Conservation (phyloP, 768 basidiomycete genomes). For the Phlebiopsis flavidoalba region DNA sequence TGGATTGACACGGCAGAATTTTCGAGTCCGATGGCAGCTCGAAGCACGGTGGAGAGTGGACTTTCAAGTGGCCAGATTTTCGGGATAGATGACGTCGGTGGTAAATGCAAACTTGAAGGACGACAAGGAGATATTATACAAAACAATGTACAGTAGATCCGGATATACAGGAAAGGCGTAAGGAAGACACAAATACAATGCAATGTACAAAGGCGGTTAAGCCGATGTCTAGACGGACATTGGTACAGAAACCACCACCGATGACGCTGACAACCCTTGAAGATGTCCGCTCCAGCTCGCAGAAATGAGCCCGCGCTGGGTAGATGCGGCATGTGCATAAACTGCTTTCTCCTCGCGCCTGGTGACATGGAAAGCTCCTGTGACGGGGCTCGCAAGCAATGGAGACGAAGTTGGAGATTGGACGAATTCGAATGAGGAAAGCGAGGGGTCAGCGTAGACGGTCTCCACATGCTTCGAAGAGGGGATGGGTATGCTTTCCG, state of each 20-base stretch:
- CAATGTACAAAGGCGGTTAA: not conserved
- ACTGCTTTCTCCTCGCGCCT: not conserved
- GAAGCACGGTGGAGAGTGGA: too few species aligned
- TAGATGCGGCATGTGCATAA: constrained; percentile 13
- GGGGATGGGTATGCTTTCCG: not conserved
- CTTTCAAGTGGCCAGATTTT: too few species aligned
- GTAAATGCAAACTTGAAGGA: too few species aligned
- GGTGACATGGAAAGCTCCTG: not conserved
- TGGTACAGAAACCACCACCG: constrained; percentile 12
- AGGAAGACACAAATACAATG: not conserved
- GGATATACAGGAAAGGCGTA: not conserved
- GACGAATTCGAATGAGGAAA: not conserved
- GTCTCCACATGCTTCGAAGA: not conserved
- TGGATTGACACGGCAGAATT: too few species aligned
- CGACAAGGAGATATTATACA: not conserved
- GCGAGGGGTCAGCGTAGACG: not conserved
- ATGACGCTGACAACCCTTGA: constrained; percentile 24
- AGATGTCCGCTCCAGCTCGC: constrained; percentile 23
- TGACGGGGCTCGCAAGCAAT: not conserved
- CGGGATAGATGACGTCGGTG: too few species aligned
- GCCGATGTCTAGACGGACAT: constrained; percentile 8
- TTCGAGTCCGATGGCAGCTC: too few species aligned
- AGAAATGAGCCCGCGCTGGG: constrained; percentile 18
- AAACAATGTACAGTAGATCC: not conserved
- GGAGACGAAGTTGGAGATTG: not conserved